These are phyloP conservation scores for Theobroma cacao DNA, from an alignment of 345 rosid species.

Conservation along the genomic window DNA sequence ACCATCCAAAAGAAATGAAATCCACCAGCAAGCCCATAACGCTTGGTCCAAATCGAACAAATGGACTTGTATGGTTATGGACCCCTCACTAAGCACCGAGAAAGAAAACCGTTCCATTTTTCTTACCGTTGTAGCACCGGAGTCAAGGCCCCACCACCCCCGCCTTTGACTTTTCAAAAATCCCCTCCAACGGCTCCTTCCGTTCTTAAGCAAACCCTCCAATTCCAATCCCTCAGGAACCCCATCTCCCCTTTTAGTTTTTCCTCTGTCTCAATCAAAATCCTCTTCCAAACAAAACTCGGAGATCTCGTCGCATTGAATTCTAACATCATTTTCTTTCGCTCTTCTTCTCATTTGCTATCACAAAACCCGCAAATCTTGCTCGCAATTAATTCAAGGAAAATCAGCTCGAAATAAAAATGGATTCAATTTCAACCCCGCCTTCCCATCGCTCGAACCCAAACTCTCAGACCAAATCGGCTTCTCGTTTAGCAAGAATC, in stretches of 20 bases:
- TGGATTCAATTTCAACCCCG: slow-evolving; percentile 51
- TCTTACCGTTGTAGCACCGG: slow-evolving; percentile 34
- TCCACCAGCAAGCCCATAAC: too few relatives aligned
- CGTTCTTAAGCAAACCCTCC: neutral
- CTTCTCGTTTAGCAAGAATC: slow-evolving; percentile 62
- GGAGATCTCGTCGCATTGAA: neutral
- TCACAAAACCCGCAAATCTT: neutral
- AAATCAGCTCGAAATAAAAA: neutral
- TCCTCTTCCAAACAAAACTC: neutral
- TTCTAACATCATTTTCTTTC: neutral
- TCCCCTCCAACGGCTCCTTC: slow-evolving; percentile 41
- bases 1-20: neutral
- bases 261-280: neutral
- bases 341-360: neutral
- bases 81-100: neutral
- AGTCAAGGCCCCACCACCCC: slow-evolving; percentile 8
- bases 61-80: too few relatives aligned
- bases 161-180: slow-evolving; percentile 19
- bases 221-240: neutral
- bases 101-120: slow-evolving; percentile 7
- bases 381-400: neutral
- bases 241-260: neutral
- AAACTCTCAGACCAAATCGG: slow-evolving; percentile 45
- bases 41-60: neutral
- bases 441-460: slow-evolving; percentile 47